phyloP scores from a whole-genome alignment of 2,329 filamentous ascomycete species.

The Arthrinium phaeospermum region DNA sequence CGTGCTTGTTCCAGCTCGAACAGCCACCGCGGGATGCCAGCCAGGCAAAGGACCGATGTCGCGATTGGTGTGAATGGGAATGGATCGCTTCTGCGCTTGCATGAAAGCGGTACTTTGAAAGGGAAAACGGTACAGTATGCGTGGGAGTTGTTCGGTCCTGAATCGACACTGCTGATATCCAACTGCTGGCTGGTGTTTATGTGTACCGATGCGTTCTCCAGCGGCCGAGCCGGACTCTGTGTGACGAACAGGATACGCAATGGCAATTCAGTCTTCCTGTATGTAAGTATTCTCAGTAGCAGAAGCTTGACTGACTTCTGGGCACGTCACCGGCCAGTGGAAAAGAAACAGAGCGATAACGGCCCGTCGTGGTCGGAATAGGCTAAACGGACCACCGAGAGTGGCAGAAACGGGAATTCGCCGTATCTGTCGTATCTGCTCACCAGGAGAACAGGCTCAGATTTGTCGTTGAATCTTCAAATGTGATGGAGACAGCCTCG shows the following conservation, averaged over 20 bases:
- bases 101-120: background rate
- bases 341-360: background rate
- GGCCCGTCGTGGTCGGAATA: background rate
- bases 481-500: slow-evolving; percentile 21
- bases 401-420: background rate
- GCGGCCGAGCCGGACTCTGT: too few relatives aligned
- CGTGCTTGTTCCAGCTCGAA: slow-evolving; percentile 1
- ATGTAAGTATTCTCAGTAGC: background rate
- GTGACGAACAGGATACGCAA: too few relatives aligned
- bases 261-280: background rate
- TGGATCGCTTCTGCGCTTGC: slow-evolving; percentile 4
- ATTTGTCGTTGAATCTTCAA: slow-evolving; percentile 28
- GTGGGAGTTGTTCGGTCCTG: too few relatives aligned
- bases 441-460: background rate
- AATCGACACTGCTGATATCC: background rate
- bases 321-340: background rate
- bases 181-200: background rate
- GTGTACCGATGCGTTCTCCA: too few relatives aligned
- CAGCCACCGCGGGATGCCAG: slow-evolving; percentile 19
- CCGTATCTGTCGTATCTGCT: slow-evolving; percentile 1
- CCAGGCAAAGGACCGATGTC: slow-evolving; percentile 15
- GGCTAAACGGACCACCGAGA: background rate
- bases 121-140: background rate
- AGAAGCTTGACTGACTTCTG: background rate
- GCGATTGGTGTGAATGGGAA: slow-evolving; percentile 7